Percentiles rank a stretch among this genome's conserved stretches.
These are phyloP conservation scores for Curvularia verruculosa DNA, from an alignment of 2,329 filamentous ascomycete genomes.

Conservation along the genomic window DNA sequence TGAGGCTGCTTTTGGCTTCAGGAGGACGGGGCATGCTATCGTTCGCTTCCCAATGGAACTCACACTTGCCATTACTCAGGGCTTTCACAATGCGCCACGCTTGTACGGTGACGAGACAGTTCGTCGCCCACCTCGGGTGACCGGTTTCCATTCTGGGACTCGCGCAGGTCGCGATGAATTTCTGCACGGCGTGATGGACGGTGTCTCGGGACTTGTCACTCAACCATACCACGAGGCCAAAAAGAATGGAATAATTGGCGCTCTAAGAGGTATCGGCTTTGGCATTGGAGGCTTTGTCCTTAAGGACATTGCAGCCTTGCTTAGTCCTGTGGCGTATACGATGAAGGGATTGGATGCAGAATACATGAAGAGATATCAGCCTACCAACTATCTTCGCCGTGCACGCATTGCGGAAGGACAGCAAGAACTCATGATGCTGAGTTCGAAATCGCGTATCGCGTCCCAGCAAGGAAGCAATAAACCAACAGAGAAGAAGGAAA, in stretches of 20 bases:
- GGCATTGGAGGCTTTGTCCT: slow-evolving; percentile 68
- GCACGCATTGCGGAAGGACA: slow-evolving; percentile 65
- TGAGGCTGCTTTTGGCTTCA: slow-evolving; percentile 61
- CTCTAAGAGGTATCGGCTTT: slow-evolving; percentile 62
- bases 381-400: slow-evolving; percentile 60
- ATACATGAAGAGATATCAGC: slow-evolving; percentile 59
- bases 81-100: slow-evolving; percentile 73
- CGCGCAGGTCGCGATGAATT: slow-evolving; percentile 67
- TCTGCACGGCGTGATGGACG: slow-evolving; percentile 68
- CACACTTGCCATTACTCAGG: slow-evolving; percentile 67
- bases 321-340: slow-evolving; percentile 67
- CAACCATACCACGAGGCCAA: slow-evolving; percentile 65
- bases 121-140: slow-evolving; percentile 66
- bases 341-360: slow-evolving; percentile 70
- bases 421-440: slow-evolving; percentile 34
- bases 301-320: slow-evolving; percentile 67
- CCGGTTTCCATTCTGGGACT: slow-evolving; percentile 67
- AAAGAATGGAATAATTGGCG: slow-evolving; percentile 62
- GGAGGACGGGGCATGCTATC: slow-evolving; percentile 59
- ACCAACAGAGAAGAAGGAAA: slow-evolving; percentile 28
- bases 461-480: slow-evolving; percentile 11
- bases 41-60: slow-evolving; percentile 66
- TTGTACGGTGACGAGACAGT: slow-evolving; percentile 75
- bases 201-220: slow-evolving; percentile 66
- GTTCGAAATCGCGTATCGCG: slow-evolving; percentile 13